A percentile compares a stretch with the other conserved stretches of the same genome.
These are phyloP conservation scores for Rhamnella rubrinervis DNA, from an alignment of 331 rosid species.

Conservation along the genomic window DNA sequence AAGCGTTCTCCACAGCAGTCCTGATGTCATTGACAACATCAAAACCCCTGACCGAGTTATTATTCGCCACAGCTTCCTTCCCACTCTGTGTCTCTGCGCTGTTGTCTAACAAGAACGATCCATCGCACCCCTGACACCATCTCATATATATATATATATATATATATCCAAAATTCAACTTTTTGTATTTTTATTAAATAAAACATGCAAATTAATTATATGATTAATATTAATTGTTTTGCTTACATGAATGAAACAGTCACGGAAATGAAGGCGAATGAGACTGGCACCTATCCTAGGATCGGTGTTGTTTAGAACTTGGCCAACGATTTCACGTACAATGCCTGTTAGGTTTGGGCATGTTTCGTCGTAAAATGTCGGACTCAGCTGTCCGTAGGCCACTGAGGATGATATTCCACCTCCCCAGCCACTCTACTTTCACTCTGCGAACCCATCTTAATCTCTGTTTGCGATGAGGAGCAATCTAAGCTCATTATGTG, in stretches of 20 bases:
- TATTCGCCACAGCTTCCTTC: neutral
- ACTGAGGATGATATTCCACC: neutral
- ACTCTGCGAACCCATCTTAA: too few species aligned
- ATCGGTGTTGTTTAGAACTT: conserved; percentile 24
- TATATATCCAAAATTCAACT: too few species aligned
- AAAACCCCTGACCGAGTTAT: neutral
- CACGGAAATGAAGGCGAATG: conserved; percentile 43
- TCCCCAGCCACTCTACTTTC: neutral
- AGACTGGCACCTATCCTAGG: conserved; percentile 47
- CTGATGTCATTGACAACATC: neutral
- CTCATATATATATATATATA: too few species aligned
- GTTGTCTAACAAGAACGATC: neutral
- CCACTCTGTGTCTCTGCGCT: neutral
- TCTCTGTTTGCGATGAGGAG: too few species aligned
- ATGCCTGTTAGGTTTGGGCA: conserved; percentile 36
- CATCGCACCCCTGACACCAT: neutral
- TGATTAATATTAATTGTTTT: too few species aligned
- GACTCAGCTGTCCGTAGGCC: conserved; percentile 29
- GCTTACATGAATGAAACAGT: conserved; percentile 39
- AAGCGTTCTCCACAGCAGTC: neutral
- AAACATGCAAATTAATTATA: too few species aligned
- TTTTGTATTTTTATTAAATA: too few species aligned
- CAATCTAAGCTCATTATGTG: too few species aligned
- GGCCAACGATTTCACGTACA: conserved; percentile 22
- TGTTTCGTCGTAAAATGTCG: conserved; percentile 28